Evolutionary conservation across 169 alveolate genomes (phyloP), one percentile per base, ranked within the genome.

Genomic region (Cyclospora cayetanensis): DNA sequence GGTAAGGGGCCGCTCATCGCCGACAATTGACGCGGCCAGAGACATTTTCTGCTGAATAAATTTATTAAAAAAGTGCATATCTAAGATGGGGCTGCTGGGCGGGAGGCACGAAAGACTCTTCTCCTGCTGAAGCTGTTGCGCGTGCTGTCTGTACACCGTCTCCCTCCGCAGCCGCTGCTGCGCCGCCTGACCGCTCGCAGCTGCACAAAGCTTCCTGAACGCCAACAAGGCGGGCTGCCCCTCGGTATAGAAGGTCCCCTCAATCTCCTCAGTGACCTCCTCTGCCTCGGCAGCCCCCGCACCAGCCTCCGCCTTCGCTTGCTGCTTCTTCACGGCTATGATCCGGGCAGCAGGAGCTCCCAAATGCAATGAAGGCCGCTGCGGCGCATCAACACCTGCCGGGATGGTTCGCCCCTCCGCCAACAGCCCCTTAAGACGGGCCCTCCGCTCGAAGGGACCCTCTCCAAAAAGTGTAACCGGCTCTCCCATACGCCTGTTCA

Each of bases 1-100:
- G 22, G 94, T 92, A 22, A 92, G 86, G 0, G 94, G 94, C 31
- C 94, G 80, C 29, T 84, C 93, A 43, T 85, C 93, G 22, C 92
- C 94, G 0, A 92, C 90, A 25, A 84, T 86, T 2, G 92, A 82
- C 31, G 77, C 52, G 5, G 70, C n/a, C 1, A 52, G 63, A 12
- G 68, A 50, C 34, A 70, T 46, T 25, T 50, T 29, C 29, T 53
- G 9, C 52, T 79, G 86, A 27, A 90, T 31, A 37, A 12, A 27
- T 18, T 43, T 42, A 3, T 60, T 27, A 34, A 66, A 60, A n/a
- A 5, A 43, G 41, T 25, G 27, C 37, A 82, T 20, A 37, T 41
- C 46, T 12, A 70, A 34, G 3, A 70, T 34, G 53, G 82, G 82
- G 35, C 68, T 82, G 66, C 9, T 0, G 15, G 53, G 39, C 29